Percentiles rank a stretch among this genome's conserved stretches.
These are phyloP conservation scores for Verticillium klebahnii DNA, from an alignment of 2,329 filamentous ascomycete genomes.

Conservation along the genomic window DNA sequence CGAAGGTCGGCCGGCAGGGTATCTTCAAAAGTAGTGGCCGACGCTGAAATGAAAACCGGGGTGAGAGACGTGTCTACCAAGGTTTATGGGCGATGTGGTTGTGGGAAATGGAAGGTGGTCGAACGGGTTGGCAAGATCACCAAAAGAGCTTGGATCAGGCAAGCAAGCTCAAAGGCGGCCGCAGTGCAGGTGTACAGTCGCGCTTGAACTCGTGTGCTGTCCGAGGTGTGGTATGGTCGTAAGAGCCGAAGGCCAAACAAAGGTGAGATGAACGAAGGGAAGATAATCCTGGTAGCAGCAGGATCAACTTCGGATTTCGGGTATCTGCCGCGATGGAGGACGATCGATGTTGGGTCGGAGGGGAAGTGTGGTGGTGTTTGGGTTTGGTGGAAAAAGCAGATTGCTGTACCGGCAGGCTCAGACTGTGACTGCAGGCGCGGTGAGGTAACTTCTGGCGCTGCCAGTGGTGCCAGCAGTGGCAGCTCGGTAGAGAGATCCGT, in stretches of 20 bases:
- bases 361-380: slow-evolving; percentile 10
- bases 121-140: background rate
- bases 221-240: background rate
- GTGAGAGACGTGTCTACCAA: background rate
- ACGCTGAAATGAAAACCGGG: background rate
- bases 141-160: background rate
- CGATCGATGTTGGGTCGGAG: slow-evolving; percentile 5
- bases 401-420: background rate
- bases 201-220: background rate
- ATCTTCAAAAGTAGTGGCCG: background rate
- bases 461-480: background rate
- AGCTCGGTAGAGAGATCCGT: background rate
- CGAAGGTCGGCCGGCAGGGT: background rate
- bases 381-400: background rate
- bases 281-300: background rate
- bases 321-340: background rate
- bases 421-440: background rate
- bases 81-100: background rate
- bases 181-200: background rate
- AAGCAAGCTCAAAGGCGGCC: background rate
- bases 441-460: background rate
- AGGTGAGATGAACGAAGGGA: background rate
- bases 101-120: background rate
- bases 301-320: background rate
- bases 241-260: background rate